Evolutionary conservation across 2,329 filamentous ascomycete genomes (phyloP).

Genomic region (Xylaria sp.): DNA sequence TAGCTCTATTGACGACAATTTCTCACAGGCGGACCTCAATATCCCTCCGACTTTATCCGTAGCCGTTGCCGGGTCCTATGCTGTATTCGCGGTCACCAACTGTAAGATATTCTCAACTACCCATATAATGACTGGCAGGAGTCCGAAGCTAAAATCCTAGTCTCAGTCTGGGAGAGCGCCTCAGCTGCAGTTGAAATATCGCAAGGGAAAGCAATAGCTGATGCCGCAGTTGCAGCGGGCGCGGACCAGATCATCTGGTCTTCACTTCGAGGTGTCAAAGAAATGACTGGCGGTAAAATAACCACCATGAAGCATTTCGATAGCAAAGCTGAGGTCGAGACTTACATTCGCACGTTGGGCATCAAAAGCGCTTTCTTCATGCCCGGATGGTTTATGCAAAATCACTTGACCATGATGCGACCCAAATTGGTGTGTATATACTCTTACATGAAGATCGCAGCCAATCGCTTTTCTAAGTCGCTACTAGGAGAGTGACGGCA

Average conservation of each 20-base stretch:
- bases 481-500: not conserved
- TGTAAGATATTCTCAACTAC: not conserved
- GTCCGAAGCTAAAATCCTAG: not conserved
- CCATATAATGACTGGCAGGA: not conserved
- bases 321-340: slow-evolving; percentile 3
- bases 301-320: not conserved
- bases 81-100: not conserved
- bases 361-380: not conserved
- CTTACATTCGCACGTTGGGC: not conserved
- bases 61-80: not conserved
- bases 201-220: not conserved
- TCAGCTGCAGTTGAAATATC: slow-evolving; percentile 2
- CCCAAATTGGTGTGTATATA: not conserved
- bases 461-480: not conserved
- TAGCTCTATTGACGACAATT: not conserved
- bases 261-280: not conserved
- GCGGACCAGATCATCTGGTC: not conserved
- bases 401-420: not conserved
- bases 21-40: not conserved
- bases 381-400: not conserved
- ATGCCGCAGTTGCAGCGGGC: not conserved
- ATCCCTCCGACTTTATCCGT: not conserved
- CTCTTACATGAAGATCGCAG: no score
- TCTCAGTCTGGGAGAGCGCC: not conserved
- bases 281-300: not conserved